phyloP scores from a whole-genome alignment of 2,329 filamentous ascomycete genomes.

The Fusarium xyrophilum region DNA sequence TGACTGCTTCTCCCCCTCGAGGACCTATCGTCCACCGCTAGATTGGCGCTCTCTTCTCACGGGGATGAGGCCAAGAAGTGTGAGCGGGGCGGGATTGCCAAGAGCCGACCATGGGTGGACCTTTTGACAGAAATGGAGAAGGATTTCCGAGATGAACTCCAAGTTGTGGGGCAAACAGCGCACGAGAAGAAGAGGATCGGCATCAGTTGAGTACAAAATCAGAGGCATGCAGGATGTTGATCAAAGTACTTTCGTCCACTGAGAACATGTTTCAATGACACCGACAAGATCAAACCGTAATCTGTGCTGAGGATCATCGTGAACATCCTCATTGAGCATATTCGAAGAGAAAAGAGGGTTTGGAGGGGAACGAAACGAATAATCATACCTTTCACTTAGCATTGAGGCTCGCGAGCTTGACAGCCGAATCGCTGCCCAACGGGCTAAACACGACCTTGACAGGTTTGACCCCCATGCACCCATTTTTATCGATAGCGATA shows the following conservation, averaged over 20 bases:
- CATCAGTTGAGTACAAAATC: slow-evolving; percentile 28
- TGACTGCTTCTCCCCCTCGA: background rate
- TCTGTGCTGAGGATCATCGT: slow-evolving; percentile 24
- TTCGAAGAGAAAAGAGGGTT: slow-evolving; percentile 5
- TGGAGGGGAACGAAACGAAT: slow-evolving; percentile 10
- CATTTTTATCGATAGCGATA: slow-evolving; percentile 18
- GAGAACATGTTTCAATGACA: slow-evolving; percentile 8
- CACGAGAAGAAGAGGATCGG: slow-evolving; percentile 30
- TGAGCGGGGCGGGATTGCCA: slow-evolving; percentile 36
- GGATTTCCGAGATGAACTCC: slow-evolving; percentile 32
- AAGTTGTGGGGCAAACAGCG: slow-evolving; percentile 22
- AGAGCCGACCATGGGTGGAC: slow-evolving; percentile 25
- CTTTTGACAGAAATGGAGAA: slow-evolving; percentile 23
- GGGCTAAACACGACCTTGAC: slow-evolving; percentile 21
- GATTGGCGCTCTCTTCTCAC: slow-evolving; percentile 38
- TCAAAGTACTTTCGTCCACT: slow-evolving; percentile 18
- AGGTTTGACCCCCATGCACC: slow-evolving; percentile 19
- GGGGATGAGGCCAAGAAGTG: slow-evolving; percentile 17
- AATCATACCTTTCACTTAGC: slow-evolving; percentile 18
- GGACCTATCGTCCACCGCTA: slow-evolving; percentile 36
- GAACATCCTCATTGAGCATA: slow-evolving; percentile 24
- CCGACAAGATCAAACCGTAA: background rate
- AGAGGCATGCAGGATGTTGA: slow-evolving; percentile 31
- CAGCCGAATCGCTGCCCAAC: slow-evolving; percentile 19
- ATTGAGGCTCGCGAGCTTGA: slow-evolving; percentile 10